Percentiles rank a stretch among this genome's conserved stretches.
Conservation (phyloP, 2,329 filamentous ascomycete species). For the Microthyrium microscopicum region DNA sequence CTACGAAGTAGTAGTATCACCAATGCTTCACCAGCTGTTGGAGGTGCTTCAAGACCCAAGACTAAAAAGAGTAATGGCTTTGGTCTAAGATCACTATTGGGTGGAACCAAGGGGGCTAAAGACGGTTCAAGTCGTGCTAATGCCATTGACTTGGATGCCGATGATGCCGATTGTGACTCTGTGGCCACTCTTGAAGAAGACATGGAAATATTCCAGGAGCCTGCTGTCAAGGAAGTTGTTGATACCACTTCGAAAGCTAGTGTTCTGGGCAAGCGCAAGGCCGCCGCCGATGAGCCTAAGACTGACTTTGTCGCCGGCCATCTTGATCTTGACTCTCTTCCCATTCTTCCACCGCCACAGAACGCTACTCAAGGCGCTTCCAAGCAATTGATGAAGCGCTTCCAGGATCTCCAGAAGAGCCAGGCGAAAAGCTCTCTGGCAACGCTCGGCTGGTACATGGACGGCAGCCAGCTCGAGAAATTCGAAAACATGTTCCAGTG, state of each 20-base stretch:
- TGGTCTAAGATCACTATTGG: too few relatives aligned
- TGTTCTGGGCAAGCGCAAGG: too few relatives aligned
- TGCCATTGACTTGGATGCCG: not conserved
- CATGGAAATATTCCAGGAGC: not conserved
- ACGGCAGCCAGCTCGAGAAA: slow-evolving; percentile 43
- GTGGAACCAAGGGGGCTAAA: too few relatives aligned
- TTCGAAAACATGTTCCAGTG: slow-evolving; percentile 71
- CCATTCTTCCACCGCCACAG: slow-evolving; percentile 45
- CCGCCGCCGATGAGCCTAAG: slow-evolving; percentile 10
- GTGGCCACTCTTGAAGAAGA: not conserved
- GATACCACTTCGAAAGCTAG: too few relatives aligned
- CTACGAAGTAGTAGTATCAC: too few relatives aligned
- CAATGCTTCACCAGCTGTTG: too few relatives aligned
- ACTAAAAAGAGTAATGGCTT: too few relatives aligned
- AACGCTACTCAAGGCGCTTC: slow-evolving; percentile 49
- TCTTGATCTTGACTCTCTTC: slow-evolving; percentile 44
- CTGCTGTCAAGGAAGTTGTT: too few relatives aligned
- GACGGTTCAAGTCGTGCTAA: too few relatives aligned
- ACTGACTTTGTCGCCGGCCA: slow-evolving; percentile 52
- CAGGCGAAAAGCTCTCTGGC: slow-evolving; percentile 45
- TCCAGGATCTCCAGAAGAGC: slow-evolving; percentile 44
- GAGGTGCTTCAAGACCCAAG: too few relatives aligned
- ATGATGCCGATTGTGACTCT: not conserved
- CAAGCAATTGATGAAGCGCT: slow-evolving; percentile 45
- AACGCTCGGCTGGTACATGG: slow-evolving; percentile 71